Conservation (phyloP, 768 basidiomycete genomes). For the Obba rivulosa region DNA sequence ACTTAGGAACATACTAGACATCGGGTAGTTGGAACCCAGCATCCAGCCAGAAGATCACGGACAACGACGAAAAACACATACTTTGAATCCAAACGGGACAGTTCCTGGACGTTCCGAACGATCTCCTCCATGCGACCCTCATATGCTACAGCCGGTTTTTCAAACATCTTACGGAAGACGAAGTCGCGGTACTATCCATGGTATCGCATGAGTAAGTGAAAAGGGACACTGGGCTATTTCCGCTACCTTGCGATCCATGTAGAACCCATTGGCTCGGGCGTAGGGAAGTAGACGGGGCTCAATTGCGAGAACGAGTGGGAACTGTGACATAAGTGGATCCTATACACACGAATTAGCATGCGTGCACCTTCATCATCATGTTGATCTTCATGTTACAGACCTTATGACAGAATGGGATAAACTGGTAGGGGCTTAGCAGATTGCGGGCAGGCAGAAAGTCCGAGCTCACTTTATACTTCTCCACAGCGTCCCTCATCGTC, state of each 20-base stretch:
- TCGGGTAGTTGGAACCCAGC: too few relatives aligned
- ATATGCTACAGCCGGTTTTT: conserved; percentile 45
- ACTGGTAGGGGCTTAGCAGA: conserved; percentile 35
- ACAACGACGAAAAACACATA: conserved; percentile 23
- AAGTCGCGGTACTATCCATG: conserved; percentile 67
- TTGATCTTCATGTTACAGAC: conserved; percentile 29
- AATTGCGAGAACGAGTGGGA: conserved; percentile 71
- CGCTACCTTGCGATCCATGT: conserved; percentile 73
- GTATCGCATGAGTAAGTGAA: neutral
- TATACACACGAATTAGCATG: conserved; percentile 20
- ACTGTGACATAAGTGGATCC: conserved; percentile 76
- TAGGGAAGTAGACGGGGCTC: conserved; percentile 71
- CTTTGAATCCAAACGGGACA: conserved; percentile 66
- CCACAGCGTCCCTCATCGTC: conserved; percentile 56
- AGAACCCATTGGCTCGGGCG: conserved; percentile 69
- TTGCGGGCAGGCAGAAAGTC: conserved; percentile 4
- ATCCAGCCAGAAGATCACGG: neutral
- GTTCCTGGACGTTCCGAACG: conserved; percentile 61
- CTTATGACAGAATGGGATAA: conserved; percentile 73
- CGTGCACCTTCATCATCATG: neutral
- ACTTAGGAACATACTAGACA: conserved; percentile 71
- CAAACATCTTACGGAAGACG: conserved; percentile 85
- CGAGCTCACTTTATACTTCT: conserved; percentile 58
- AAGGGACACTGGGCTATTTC: neutral
- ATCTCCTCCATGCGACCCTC: conserved; percentile 59